Percentiles rank a stretch among this genome's conserved stretches.
Evolutionary conservation across 2,329 filamentous ascomycete species (phyloP).

Genomic region (Phialophora chinensis): DNA sequence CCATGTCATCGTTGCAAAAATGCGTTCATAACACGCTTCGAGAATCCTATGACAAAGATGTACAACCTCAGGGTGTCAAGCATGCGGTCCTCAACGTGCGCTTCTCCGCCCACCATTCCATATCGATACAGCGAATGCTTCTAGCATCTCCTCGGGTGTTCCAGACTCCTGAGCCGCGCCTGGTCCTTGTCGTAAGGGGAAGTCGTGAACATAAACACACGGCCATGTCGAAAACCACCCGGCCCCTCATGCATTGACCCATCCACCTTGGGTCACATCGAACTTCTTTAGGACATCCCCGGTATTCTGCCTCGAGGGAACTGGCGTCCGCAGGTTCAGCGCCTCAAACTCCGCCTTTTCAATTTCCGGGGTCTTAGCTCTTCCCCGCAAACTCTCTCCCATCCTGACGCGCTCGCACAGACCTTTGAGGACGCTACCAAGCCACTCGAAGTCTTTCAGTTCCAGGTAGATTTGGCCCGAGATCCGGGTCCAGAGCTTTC

Average conservation of each 20-base stretch:
- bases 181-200: background rate
- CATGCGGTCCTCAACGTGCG: conserved; percentile 4
- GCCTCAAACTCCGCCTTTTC: conserved; percentile 24
- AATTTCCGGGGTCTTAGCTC: conserved; percentile 19
- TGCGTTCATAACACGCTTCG: background rate
- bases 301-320: conserved; percentile 29
- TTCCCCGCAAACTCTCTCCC: conserved; percentile 36
- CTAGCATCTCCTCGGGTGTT: conserved; percentile 15
- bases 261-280: conserved; percentile 33
- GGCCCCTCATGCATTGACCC: conserved; percentile 28
- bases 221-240: background rate
- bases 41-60: conserved; percentile 30
- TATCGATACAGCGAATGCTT: conserved; percentile 4
- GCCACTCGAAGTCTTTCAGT: conserved; percentile 75
- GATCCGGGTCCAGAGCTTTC: conserved; percentile 71
- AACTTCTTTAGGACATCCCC: conserved; percentile 27
- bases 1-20: no score
- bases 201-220: background rate
- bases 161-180: conserved; percentile 4
- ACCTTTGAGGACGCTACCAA: conserved; percentile 63
- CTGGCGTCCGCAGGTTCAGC: conserved; percentile 22
- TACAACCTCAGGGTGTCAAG: conserved; percentile 24
- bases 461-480: conserved; percentile 88
- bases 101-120: conserved; percentile 21
- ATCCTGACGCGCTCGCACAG: conserved; percentile 58